Evolutionary conservation across 116 monocot species (phyloP), one percentile per base, ranked within the genome.

Genomic region (Phalaenopsis hybrid): DNA sequence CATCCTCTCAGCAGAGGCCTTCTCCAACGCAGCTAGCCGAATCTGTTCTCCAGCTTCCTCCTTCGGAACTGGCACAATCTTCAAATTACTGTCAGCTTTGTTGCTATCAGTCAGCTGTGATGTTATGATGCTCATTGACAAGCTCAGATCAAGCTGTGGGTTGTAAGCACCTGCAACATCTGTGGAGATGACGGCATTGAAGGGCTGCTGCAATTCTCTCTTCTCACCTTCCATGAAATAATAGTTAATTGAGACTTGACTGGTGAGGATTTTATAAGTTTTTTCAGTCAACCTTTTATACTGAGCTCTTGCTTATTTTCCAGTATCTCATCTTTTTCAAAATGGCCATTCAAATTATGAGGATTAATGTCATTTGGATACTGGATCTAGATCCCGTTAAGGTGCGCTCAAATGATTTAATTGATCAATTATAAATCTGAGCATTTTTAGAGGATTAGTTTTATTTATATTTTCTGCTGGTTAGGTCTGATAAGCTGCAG

Each of bases 1-100:
- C 75, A 92, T 87, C 76, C 87, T 75, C 69, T 94, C 90, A 8
- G 84, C 88, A 76, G 92, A 92, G 0, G 86, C 92, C 72, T 84
- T 87, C 77, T 95, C 91, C 15, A 80, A 76, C 8, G 87, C 68
- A 0, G 91, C 87, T 6, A 89, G 86, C 57, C 86, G 77, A 34
- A 89, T 82, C 57, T 94, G 92, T 69, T 95, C 92, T 0, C 84
- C 83, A 0, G 88, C 58, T 4, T 88, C 89, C 78, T 83, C 79
- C 81, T 84, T 90, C 86, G 90, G 55, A 12, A 83, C 82, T 51
- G 86, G 84, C 46, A 82, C 61, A 25, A 44, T 73, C 67, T 75
- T 84, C 59, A 25, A 74, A 57, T 15, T 33, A 77, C 80, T 59
- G 72, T 82, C 82, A 10, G 37, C 43, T 20, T 83, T 85, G 5